Evolutionary conservation across 2,329 filamentous ascomycete genomes (phyloP), one percentile per base, ranked within the genome.

Genomic region (Aureobasidium uvarum): DNA sequence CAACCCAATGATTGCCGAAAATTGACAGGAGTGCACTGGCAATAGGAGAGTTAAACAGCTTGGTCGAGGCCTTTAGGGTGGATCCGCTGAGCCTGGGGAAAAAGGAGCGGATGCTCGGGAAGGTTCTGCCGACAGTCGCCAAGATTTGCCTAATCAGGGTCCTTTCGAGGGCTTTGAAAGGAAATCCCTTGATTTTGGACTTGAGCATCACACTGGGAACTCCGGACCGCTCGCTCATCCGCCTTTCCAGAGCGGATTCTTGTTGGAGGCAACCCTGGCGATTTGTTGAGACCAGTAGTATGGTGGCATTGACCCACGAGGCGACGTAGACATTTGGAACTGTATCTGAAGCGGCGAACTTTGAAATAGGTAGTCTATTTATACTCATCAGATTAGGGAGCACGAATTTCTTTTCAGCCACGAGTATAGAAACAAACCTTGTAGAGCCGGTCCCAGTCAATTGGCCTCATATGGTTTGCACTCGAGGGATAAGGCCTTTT

Each of bases 41-140:
- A 50, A 62, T 50, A 62, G 58, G 45, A 48, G 43, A 23, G 31
- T 23, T 39, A 20, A 62, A 50, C 7, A 38, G 20, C 16, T 38
- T 28, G 58, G 43, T 62, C 58, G 28, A 48, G 58, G 28, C 58
- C 58, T 39, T 18, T 39, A n/a, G 45, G 11, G 55, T 59, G 55
- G 41, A 59, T 46, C 31, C n/a, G 28, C 7, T 56, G 36, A 23
- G 25, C 6, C 28, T 58, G 55, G 55, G 31, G 58, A 20, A n/a
- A 62, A 48, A 50, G 58, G 58, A 62, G 58, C 45, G 58, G 43
- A 50, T 50, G 31, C 25, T 31, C 41, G 41, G 56, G 58, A 62
- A 62, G 45, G 43, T 62, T 62, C 16, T 50, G 58, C 58, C 58
- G 58, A 39, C 18, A 23, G 23, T 39, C 58, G 58, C 43, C 43